Evolutionary conservation across 2,329 filamentous ascomycete species (phyloP).

Genomic region (Biscogniauxia marginata): DNA sequence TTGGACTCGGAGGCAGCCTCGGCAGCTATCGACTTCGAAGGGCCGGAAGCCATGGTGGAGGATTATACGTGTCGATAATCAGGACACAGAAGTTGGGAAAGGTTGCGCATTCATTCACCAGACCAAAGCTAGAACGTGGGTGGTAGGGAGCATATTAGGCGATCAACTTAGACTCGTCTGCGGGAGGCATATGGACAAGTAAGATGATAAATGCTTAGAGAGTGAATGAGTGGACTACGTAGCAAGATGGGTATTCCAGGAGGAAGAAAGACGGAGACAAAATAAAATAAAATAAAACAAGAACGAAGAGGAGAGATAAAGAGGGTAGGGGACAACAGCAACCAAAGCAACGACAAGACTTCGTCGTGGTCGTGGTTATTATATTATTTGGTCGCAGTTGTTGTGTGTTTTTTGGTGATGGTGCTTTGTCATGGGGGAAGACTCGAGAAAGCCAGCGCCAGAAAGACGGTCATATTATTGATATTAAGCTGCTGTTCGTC

Average conservation of each 20-base stretch:
- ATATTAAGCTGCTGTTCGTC: too few species aligned
- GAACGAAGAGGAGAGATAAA: too few species aligned
- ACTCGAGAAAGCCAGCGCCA: not conserved
- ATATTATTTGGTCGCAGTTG: too few species aligned
- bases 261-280: too few species aligned
- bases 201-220: too few species aligned
- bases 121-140: slow-evolving; percentile 7
- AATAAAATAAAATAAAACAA: too few species aligned
- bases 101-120: slow-evolving; percentile 9
- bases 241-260: too few species aligned
- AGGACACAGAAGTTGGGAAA: slow-evolving; percentile 1
- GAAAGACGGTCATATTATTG: too few species aligned
- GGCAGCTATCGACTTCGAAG: slow-evolving; percentile 27
- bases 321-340: too few species aligned
- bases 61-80: not conserved
- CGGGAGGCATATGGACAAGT: not conserved
- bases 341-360: too few species aligned
- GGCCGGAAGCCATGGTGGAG: slow-evolving; percentile 41
- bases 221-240: too few species aligned
- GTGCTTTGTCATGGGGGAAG: not conserved
- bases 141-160: slow-evolving; percentile 22
- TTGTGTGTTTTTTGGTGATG: not conserved
- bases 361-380: too few species aligned
- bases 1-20: slow-evolving; percentile 28
- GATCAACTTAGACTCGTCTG: not conserved